Conservation (phyloP, 2,329 filamentous ascomycete genomes). For the Paecilomyces variotii region DNA sequence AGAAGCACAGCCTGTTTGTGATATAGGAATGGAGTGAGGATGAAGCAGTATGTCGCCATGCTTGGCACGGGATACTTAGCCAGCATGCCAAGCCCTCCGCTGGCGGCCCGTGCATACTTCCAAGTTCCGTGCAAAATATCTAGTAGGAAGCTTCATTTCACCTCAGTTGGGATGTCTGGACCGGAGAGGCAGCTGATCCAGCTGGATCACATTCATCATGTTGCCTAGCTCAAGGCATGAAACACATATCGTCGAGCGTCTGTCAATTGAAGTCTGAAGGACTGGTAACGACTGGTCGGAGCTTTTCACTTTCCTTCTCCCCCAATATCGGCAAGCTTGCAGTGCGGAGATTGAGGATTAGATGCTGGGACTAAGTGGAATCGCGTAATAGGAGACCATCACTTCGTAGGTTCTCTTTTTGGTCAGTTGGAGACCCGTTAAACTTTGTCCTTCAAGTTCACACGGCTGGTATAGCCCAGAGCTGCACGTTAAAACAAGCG, state of each 20-base stretch:
- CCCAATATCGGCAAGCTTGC: not conserved
- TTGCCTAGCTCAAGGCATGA: not conserved
- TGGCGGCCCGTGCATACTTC: not conserved
- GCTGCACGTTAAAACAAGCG: not conserved
- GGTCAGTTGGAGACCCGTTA: not conserved
- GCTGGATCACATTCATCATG: not conserved
- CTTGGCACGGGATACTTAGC: not conserved
- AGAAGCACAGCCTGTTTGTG: not conserved
- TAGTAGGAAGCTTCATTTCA: not conserved
- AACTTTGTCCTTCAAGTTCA: not conserved
- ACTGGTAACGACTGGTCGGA: not conserved
- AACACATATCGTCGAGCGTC: not conserved
- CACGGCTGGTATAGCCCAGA: not conserved
- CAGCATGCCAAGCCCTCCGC: not conserved
- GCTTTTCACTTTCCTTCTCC: not conserved
- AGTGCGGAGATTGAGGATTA: not conserved
- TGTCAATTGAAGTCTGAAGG: not conserved
- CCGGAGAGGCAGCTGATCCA: not conserved
- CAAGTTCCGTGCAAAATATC: not conserved
- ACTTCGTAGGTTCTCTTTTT: not conserved
- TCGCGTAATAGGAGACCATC: not conserved
- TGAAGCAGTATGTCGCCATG: not conserved
- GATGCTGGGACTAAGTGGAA: not conserved
- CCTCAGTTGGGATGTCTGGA: not conserved
- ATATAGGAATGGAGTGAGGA: not conserved